phyloP scores from a whole-genome alignment of 179 eudicot species.

The Carnegiea gigantea region DNA sequence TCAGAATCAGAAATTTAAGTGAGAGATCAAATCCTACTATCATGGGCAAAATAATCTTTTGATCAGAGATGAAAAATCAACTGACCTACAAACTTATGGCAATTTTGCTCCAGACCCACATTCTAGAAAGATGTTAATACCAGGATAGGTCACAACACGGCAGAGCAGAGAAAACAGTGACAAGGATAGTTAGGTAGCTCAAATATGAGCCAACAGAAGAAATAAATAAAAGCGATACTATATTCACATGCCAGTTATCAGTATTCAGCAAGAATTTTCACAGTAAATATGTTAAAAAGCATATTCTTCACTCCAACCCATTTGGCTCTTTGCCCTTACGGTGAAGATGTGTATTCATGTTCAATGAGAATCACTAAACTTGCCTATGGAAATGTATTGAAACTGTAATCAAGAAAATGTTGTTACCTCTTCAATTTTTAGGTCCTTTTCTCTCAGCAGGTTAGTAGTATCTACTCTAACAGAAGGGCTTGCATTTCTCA shows the following conservation, averaged over 20 bases:
- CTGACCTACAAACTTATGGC: not conserved
- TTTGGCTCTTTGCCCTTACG: not conserved
- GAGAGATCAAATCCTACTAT: no score
- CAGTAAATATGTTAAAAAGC: not conserved
- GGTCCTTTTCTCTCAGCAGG: slow-evolving; percentile 42
- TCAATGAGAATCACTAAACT: not conserved
- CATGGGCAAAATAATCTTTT: no score
- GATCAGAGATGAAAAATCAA: not conserved
- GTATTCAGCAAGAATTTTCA: not conserved
- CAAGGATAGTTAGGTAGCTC: not conserved
- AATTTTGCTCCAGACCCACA: not conserved
- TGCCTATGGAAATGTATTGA: not conserved
- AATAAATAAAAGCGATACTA: not conserved
- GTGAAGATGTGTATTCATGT: not conserved
- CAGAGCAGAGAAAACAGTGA: not conserved
- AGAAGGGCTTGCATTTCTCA: slow-evolving; percentile 35
- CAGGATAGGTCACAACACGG: not conserved
- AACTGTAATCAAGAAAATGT: not conserved
- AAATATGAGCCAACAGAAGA: not conserved
- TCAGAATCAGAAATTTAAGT: no score
- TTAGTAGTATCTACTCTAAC: slow-evolving; percentile 24
- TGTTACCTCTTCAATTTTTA: slow-evolving; percentile 41
- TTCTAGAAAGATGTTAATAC: not conserved
- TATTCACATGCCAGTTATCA: not conserved
- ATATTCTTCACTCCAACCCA: not conserved